Evolutionary conservation across 2,329 filamentous ascomycete species (phyloP), one percentile per base, ranked within the genome.

Genomic region (Didymella sp.): DNA sequence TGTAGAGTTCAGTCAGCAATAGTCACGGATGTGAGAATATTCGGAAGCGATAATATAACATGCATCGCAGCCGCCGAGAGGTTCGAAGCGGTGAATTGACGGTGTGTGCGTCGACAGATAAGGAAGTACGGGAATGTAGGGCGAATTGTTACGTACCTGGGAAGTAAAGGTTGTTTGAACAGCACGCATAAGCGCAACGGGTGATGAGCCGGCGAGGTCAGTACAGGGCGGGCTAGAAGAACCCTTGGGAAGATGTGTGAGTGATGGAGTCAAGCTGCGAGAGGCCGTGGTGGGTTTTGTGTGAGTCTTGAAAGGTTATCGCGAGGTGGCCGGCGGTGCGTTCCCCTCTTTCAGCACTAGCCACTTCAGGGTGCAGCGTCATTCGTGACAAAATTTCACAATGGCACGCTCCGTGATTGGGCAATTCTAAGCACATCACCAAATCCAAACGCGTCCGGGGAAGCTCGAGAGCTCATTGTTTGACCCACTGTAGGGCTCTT

Each of bases 161-260:
- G 80, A 82, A 76, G 80, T 82, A 73, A 81, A 82, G 73, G 77
- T 74, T 68, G 79, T 80, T 65, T 77, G 77, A 74, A 77, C 77
- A 79, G 78, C 78, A 79, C 79, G 79, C 80, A 82, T 80, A 75
- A 74, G 72, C 73, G 73, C 73, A 71, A 70, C 66, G 46, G 60
- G 61, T 61, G 63, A 57, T 44, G 59, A 52, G 59, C 60, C 61
- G 69, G 49, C 35, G 62, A 67, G 51, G 58, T 68, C 68, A 70
- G 62, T 62, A 63, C 58, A 64, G 57, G 63, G 63, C 64, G 66
- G 68, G 64, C 49, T 63, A 56, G 43, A 59, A 33, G 52, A 56
- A 64, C 64, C 69, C 63, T 70, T 57, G 56, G 58, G 50, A 47
- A 47, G 55, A 44, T 58, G 64, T 56, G 27, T 47, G 51, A 55